Evolutionary conservation across 192 early-diverging fungal species (phyloP), one percentile per base, ranked within the genome.

Genomic region (Backusella mclennaniae): DNA sequence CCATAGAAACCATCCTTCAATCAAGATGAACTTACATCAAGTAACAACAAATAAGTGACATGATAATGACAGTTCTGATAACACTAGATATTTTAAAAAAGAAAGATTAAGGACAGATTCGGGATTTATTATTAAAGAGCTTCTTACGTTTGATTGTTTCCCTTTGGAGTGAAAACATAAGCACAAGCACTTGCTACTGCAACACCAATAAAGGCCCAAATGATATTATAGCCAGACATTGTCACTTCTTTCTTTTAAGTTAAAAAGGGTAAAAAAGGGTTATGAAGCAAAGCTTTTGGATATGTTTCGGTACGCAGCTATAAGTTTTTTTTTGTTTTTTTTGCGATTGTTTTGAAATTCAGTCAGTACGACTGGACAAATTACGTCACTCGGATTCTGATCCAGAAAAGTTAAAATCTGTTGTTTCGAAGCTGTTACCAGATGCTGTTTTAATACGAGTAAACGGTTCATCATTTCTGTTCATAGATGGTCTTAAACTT

Each of bases 101-200:
- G 38, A 73, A 46, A 66, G 53, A 12, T 14, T 19, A 35, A 33
- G 38, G 33, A 11, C 67, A 49, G 38, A 9, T 68, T 66, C 19
- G 15, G 19, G 29, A 17, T 17, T 56, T n/a, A 15, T 63, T 35
- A 26, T 38, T 29, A 42, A 33, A 29, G 66, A 19, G 29, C 8
- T 6, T 31, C 82, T 69, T 88, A 91, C 90, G 89, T 87, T 80
- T 91, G 90, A 76, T 91, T 85, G n/a, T 79, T 82, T 33, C 87
- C 85, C 52, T 87, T 85, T 29, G 89, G 89, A 23, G 88, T 82
- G 19, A 82, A 76, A 66, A 87, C 81, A 74, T 87, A 89, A 38
- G 86, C 87, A n/a, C 81, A 85, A 15, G 80, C 80, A 33, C 67
- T 82, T 39, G 82, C 76, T 35, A 81, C 80, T 38, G 84, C 74